Conservation (phyloP, 441 rosid species). For the Pelargonium citronellum region DNA sequence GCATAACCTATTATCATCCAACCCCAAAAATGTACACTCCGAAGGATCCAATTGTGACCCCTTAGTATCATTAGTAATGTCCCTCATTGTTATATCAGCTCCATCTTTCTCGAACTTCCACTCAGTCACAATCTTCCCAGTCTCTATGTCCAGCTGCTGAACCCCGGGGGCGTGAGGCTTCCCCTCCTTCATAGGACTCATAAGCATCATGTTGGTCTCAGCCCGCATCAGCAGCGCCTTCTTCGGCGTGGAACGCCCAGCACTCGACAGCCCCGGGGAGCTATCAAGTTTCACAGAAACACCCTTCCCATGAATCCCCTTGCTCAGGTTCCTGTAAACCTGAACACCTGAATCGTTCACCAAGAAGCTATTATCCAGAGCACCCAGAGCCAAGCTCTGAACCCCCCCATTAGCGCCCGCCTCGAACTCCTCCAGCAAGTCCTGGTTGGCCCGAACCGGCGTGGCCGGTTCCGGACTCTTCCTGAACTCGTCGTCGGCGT, state of each 20-base stretch:
- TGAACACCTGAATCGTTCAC: slow-evolving; percentile 63
- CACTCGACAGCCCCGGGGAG: slow-evolving; percentile 25
- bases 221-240: slow-evolving; percentile 68
- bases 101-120: slow-evolving; percentile 75
- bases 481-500: slow-evolving; percentile 38
- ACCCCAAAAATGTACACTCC: slow-evolving; percentile 60
- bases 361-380: slow-evolving; percentile 61
- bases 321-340: slow-evolving; percentile 51
- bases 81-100: slow-evolving; percentile 53
- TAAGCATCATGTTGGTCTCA: slow-evolving; percentile 70
- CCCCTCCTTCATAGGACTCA: slow-evolving; percentile 60
- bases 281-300: slow-evolving; percentile 45
- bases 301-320: slow-evolving; percentile 62
- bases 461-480: slow-evolving; percentile 29
- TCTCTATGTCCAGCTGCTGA: slow-evolving; percentile 61
- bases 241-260: slow-evolving; percentile 37
- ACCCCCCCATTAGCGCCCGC: slow-evolving; percentile 65
- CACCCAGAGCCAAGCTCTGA: slow-evolving; percentile 58
- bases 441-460: slow-evolving; percentile 24
- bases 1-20: slow-evolving; percentile 67
- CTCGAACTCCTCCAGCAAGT: slow-evolving; percentile 57
- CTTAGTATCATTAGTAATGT: slow-evolving; percentile 55
- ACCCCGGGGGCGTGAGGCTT: slow-evolving; percentile 45
- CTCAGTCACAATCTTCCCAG: slow-evolving; percentile 63
- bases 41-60: slow-evolving; percentile 73